Percentiles rank a stretch among this genome's conserved stretches.
These are phyloP conservation scores for Aspergillus sp. DNA, from an alignment of 2,329 filamentous ascomycete genomes.

Conservation along the genomic window DNA sequence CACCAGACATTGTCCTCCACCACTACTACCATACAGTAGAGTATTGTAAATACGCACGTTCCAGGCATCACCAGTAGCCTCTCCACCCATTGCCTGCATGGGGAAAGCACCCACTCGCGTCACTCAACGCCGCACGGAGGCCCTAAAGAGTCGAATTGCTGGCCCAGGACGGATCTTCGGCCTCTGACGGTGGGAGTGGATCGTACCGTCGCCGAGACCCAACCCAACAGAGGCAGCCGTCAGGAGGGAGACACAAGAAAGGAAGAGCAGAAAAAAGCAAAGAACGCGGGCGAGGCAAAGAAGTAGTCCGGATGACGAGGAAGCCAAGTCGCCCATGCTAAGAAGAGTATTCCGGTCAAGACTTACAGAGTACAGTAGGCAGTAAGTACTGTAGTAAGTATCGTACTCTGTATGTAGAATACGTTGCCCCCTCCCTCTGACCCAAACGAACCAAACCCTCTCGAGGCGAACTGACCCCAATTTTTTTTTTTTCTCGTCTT, in stretches of 20 bases:
- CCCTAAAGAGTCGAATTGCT: constrained; percentile 12
- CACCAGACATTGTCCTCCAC: no score
- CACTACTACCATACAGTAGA: no score
- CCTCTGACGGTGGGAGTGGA: constrained; percentile 15
- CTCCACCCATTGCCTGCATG: constrained; percentile 19
- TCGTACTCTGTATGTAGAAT: no score
- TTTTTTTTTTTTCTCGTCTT: constrained; percentile 3
- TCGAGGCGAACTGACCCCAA: neutral
- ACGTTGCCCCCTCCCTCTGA: constrained; percentile 2
- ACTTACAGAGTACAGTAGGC: no score
- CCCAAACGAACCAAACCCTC: constrained; percentile 1
- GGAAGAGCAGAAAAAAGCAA: constrained; percentile 8
- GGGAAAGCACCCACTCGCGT: constrained; percentile 11
- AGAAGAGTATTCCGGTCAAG: no score
- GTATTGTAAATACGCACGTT: constrained; percentile 8
- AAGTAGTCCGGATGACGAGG: no score
- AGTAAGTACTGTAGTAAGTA: no score
- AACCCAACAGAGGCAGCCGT: neutral
- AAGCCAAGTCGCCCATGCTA: no score
- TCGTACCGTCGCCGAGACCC: constrained; percentile 6
- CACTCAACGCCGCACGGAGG: constrained; percentile 7
- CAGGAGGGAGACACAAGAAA: constrained; percentile 11
- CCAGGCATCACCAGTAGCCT: constrained; percentile 5
- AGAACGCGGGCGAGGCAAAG: no score
- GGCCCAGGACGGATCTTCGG: constrained; percentile 17